These are phyloP conservation scores for Glaciozyma martinii DNA, from an alignment of 768 basidiomycete genomes.

Conservation along the genomic window DNA sequence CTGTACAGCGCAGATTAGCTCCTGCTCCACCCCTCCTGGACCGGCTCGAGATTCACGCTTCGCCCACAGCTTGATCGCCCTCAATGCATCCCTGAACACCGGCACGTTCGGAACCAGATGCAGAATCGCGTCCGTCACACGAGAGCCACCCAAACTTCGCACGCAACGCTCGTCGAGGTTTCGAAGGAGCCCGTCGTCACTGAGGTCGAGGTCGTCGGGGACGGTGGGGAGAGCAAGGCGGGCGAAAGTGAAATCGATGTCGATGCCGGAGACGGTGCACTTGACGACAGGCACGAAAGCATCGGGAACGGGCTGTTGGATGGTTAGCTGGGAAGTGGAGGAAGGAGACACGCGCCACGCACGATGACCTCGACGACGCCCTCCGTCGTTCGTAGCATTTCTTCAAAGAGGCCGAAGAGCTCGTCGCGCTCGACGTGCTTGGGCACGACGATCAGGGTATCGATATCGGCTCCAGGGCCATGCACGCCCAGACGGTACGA, in stretches of 20 bases:
- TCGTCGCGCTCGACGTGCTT: conserved; percentile 92
- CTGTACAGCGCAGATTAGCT: conserved; percentile 43
- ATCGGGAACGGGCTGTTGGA: conserved; percentile 79
- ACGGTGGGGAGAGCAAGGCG: conserved; percentile 74
- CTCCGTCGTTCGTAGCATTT: conserved; percentile 72
- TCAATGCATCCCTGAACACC: conserved; percentile 85
- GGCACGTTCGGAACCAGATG: conserved; percentile 87
- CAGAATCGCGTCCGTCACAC: conserved; percentile 91
- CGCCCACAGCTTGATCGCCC: conserved; percentile 97
- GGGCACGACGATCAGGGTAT: conserved; percentile 95
- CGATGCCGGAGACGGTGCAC: conserved; percentile 79
- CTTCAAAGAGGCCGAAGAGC: conserved; percentile 85
- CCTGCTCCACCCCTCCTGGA: not conserved
- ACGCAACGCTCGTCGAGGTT: conserved; percentile 92
- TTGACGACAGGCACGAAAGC: conserved; percentile 95
- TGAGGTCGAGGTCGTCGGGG: conserved; percentile 80
- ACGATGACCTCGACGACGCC: conserved; percentile 85
- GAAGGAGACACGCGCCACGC: conserved; percentile 40
- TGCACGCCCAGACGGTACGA: conserved; percentile 97
- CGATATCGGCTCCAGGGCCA: conserved; percentile 90
- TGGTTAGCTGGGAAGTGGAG: not conserved
- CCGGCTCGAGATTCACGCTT: conserved; percentile 50
- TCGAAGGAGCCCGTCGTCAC: conserved; percentile 81
- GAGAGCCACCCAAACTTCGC: conserved; percentile 86
- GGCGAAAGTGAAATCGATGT: conserved; percentile 90